Evolutionary conservation across 2,329 filamentous ascomycete species (phyloP).

Genomic region (Beauveria medogensis): DNA sequence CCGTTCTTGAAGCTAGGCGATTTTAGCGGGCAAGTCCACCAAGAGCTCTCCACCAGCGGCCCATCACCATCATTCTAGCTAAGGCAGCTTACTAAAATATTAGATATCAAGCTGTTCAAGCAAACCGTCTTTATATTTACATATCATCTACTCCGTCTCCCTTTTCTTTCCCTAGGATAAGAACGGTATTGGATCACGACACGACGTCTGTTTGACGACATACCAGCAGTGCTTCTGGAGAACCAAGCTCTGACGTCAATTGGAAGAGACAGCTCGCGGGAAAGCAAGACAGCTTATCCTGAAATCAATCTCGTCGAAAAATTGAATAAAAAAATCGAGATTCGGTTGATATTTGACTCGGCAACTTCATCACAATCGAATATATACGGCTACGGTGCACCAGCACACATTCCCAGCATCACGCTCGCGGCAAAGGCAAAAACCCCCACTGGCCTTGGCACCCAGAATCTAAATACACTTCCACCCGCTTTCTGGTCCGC

Average conservation of each 20-base stretch:
- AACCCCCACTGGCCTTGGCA: neutral
- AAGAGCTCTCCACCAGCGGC: neutral
- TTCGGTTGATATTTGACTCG: too few species aligned
- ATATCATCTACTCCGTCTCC: too few species aligned
- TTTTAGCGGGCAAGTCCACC: neutral
- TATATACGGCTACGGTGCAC: neutral
- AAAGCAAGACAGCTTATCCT: neutral
- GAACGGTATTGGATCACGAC: neutral
- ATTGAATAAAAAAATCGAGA: too few species aligned
- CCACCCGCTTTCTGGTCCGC: neutral
- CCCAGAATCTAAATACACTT: neutral
- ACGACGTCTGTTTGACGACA: neutral
- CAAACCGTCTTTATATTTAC: neutral
- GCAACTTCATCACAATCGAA: too few species aligned
- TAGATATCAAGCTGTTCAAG: neutral
- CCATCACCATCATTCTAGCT: neutral
- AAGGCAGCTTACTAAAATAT: neutral
- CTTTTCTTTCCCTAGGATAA: too few species aligned
- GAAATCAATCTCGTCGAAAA: too few species aligned
- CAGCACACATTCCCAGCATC: neutral
- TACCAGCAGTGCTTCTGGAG: too few species aligned
- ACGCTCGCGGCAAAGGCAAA: neutral
- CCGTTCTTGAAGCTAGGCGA: neutral
- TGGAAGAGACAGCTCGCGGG: neutral
- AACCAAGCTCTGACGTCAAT: neutral